phyloP scores from a whole-genome alignment of 1,139 yeast species.

The Candida tunisiensis region DNA sequence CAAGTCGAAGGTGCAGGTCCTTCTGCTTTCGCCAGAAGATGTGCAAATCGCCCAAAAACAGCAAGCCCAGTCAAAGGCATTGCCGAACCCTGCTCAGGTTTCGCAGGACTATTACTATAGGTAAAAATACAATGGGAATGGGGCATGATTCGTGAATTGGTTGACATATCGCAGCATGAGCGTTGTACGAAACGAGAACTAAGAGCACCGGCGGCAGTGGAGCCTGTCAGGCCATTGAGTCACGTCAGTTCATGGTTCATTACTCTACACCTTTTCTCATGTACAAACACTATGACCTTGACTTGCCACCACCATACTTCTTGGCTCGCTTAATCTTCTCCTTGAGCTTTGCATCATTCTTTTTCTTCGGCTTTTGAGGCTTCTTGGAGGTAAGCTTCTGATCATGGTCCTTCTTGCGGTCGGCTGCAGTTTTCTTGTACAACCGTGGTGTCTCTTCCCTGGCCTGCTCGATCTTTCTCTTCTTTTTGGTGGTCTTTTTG shows the following conservation, averaged over 20 bases:
- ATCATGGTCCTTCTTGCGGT: conserved; percentile 11
- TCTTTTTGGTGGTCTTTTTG: no score
- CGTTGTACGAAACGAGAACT: no score
- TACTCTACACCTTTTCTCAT: no score
- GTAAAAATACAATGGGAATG: no score
- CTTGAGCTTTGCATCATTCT: conserved; percentile 26
- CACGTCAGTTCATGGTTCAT: no score
- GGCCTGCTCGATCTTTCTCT: conserved; percentile 12
- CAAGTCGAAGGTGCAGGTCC: conserved; percentile 48
- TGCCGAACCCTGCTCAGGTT: conserved; percentile 1
- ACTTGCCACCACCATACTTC: no score
- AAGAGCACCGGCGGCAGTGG: no score
- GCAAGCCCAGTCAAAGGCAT: conserved; percentile 11
- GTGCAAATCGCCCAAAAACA: conserved; percentile 16
- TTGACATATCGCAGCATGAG: no score
- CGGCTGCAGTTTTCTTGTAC: conserved; percentile 20
- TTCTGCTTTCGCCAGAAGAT: conserved; percentile 30
- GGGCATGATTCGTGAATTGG: no score
- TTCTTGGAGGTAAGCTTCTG: conserved; percentile 5
- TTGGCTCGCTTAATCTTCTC: conserved; percentile 43
- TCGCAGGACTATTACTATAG: not conserved
- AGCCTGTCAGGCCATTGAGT: no score
- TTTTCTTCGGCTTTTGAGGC: conserved; percentile 3
- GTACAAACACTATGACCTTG: no score
- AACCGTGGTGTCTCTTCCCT: conserved; percentile 11